These are phyloP conservation scores for Leishmania braziliensis DNA, from an alignment of 208 protist species.

Conservation along the genomic window DNA sequence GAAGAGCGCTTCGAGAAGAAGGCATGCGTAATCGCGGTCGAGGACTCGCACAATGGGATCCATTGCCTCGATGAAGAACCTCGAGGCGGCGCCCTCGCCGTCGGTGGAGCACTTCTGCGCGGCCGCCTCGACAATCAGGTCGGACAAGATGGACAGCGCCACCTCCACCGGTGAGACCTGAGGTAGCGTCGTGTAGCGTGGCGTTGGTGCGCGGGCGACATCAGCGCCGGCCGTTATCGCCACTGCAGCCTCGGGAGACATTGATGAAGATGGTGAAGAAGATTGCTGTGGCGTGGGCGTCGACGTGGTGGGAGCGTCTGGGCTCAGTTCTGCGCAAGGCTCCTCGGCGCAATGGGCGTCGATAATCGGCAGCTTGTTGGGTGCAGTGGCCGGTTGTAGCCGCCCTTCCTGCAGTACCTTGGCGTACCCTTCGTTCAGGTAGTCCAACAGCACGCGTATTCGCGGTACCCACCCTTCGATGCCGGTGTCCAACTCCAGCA, in stretches of 20 bases:
- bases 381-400: neutral
- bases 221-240: neutral
- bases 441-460: slow-evolving; percentile 58
- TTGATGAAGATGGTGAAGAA: neutral
- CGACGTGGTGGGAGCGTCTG: neutral
- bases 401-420: slow-evolving; percentile 20
- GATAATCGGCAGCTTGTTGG: neutral
- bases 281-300: neutral
- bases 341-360: neutral
- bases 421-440: slow-evolving; percentile 33
- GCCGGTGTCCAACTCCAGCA: slow-evolving; percentile 76
- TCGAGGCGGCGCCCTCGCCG: slow-evolving; percentile 71
- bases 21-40: slow-evolving; percentile 36
- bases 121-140: slow-evolving; percentile 65
- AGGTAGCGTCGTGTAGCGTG: slow-evolving; percentile 6
- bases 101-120: slow-evolving; percentile 44
- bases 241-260: neutral
- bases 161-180: slow-evolving; percentile 42
- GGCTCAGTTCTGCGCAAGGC: neutral
- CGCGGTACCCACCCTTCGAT: slow-evolving; percentile 38
- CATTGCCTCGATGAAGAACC: slow-evolving; percentile 61
- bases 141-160: slow-evolving; percentile 59
- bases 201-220: neutral
- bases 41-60: slow-evolving; percentile 42
- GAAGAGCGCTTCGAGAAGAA: slow-evolving; percentile 61